Conservation (phyloP, 139 green algal species). For the Asterochloris erici region DNA sequence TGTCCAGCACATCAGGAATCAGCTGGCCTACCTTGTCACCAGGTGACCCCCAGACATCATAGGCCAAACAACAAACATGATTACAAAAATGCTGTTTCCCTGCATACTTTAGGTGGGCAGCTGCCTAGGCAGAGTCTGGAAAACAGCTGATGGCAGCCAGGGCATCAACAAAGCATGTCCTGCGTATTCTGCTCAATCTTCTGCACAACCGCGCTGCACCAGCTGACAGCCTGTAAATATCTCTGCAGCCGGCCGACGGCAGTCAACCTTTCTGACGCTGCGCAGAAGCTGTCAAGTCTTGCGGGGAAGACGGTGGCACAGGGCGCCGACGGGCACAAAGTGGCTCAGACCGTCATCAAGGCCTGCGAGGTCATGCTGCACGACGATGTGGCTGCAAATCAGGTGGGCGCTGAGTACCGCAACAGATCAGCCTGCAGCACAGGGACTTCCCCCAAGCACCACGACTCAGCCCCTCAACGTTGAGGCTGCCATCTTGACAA, state of each 20-base stretch:
- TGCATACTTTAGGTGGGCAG: no score
- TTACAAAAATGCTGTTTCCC: no score
- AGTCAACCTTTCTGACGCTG: constrained; percentile 89
- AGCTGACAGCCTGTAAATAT: no score
- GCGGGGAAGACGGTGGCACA: constrained; percentile 29
- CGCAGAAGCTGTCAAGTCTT: constrained; percentile 51
- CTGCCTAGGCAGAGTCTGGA: no score
- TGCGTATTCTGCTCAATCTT: no score
- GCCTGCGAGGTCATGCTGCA: constrained; percentile 74
- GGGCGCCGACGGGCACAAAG: constrained; percentile 37
- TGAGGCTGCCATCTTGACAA: background rate
- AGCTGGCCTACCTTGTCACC: constrained; percentile 77
- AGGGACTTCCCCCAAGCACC: no score
- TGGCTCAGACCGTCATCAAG: constrained; percentile 57
- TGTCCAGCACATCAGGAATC: constrained; percentile 34
- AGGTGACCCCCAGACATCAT: constrained; percentile 36
- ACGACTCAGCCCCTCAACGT: no score
- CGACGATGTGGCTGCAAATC: constrained; percentile 81
- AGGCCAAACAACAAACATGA: no score
- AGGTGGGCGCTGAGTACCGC: constrained; percentile 28
- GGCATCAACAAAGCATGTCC: no score
- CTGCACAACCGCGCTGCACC: no score
- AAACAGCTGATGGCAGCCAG: no score
- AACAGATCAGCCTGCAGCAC: background rate
- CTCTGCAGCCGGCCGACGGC: constrained; percentile 84